These are phyloP conservation scores for Aspergillus sergii DNA, from an alignment of 2,329 filamentous ascomycete species.

Conservation along the genomic window DNA sequence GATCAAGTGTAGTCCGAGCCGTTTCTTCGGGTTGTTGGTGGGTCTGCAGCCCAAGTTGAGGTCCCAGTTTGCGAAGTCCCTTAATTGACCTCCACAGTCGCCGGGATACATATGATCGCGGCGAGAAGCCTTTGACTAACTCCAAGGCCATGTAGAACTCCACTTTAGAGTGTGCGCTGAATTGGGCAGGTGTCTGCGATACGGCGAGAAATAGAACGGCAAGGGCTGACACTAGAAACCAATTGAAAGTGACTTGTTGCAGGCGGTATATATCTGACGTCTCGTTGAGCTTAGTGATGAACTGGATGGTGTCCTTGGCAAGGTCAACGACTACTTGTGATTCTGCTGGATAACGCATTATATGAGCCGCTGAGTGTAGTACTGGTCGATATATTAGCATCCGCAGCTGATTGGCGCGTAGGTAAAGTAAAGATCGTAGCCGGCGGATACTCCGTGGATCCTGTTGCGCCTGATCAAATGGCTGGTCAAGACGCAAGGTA, in stretches of 20 bases:
- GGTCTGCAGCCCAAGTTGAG: constrained; percentile 57
- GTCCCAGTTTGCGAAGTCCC: constrained; percentile 61
- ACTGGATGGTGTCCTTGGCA: constrained; percentile 65
- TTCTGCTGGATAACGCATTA: constrained; percentile 71
- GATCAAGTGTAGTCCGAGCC: too few relatives aligned
- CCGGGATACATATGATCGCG: constrained; percentile 62
- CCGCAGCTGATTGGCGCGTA: constrained; percentile 86
- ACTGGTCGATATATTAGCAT: constrained; percentile 87
- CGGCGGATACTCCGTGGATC: constrained; percentile 66
- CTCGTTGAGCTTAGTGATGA: constrained; percentile 62
- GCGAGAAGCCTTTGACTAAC: constrained; percentile 62
- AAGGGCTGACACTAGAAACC: constrained; percentile 65
- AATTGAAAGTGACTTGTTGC: constrained; percentile 67
- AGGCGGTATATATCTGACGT: constrained; percentile 64
- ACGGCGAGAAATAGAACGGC: constrained; percentile 66
- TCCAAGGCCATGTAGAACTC: constrained; percentile 69
- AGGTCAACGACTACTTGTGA: constrained; percentile 69
- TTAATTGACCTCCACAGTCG: constrained; percentile 65
- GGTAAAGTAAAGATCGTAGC: constrained; percentile 78
- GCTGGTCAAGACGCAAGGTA: constrained; percentile 62
- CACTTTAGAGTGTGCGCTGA: constrained; percentile 59
- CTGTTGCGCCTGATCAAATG: constrained; percentile 40
- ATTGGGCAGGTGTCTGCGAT: constrained; percentile 62
- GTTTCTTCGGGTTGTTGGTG: constrained; percentile 22
- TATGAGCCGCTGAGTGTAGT: constrained; percentile 72